Percentiles rank a stretch among this genome's conserved stretches.
Conservation (phyloP, 805 yeast genomes). For the Phaffomyces thermotolerans region DNA sequence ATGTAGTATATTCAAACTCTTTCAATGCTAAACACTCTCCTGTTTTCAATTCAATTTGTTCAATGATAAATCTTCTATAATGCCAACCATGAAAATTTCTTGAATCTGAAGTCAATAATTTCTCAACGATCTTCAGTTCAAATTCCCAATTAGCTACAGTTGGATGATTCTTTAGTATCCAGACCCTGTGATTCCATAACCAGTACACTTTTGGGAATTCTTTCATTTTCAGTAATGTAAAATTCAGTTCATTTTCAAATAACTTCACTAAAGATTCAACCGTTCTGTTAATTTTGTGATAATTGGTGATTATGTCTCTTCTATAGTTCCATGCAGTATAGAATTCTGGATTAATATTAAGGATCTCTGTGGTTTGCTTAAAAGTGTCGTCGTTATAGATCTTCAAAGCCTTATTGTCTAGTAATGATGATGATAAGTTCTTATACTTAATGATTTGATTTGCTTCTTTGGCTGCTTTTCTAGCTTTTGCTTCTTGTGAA, state of each 20-base stretch:
- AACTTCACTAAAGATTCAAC: constrained; percentile 22
- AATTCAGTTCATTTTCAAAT: constrained; percentile 51
- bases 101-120: constrained; percentile 61
- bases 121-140: constrained; percentile 65
- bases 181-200: constrained; percentile 91
- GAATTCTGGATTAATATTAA: constrained; percentile 73
- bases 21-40: constrained; percentile 26
- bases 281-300: constrained; percentile 11
- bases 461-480: constrained; percentile 51
- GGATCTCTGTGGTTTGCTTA: constrained; percentile 46
- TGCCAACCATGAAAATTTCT: constrained; percentile 97
- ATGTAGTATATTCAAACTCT: constrained; percentile 74
- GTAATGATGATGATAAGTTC: constrained; percentile 35
- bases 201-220: constrained; percentile 86
- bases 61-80: constrained; percentile 69
- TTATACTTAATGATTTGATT: constrained; percentile 52
- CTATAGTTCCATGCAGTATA: constrained; percentile 89
- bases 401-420: constrained; percentile 27
- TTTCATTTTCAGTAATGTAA: constrained; percentile 51
- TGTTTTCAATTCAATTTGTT: constrained; percentile 23
- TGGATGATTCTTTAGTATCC: constrained; percentile 59
- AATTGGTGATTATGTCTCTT: constrained; percentile 50
- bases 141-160: constrained; percentile 50
- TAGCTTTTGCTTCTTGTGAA: constrained; percentile 45
- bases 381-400: constrained; percentile 35